Evolutionary conservation across 345 rosid genomes (phyloP).

Genomic region (Mallotus nudiflorus): DNA sequence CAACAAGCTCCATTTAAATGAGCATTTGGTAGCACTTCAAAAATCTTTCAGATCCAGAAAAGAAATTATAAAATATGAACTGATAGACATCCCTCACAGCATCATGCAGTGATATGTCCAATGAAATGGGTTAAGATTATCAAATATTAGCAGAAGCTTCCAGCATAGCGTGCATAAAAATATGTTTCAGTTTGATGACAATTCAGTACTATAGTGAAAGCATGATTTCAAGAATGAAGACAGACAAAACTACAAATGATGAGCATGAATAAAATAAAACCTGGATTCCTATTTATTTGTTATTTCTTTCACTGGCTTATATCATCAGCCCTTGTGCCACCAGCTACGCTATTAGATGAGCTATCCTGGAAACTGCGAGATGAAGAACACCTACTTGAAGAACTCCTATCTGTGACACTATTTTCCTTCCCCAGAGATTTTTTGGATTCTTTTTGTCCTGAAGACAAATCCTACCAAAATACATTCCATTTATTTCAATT

Average conservation of each 20-base stretch:
- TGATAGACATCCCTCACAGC: neutral
- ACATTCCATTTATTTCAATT: neutral
- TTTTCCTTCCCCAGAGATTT: conserved; percentile 45
- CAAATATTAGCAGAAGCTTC: neutral
- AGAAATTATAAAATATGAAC: neutral
- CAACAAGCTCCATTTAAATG: neutral
- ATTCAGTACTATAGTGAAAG: neutral
- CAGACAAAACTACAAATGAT: neutral
- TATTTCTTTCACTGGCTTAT: conserved; percentile 10
- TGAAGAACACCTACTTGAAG: conserved; percentile 72
- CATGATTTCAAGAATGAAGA: neutral
- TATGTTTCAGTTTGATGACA: neutral
- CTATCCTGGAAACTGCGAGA: conserved; percentile 68
- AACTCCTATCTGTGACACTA: conserved; percentile 46
- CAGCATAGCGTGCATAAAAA: neutral
- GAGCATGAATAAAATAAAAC: conserved; percentile 8
- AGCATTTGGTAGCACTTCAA: neutral
- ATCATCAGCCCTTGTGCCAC: conserved; percentile 45
- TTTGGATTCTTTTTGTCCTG: conserved; percentile 49
- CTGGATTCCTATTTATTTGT: neutral
- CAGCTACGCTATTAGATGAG: conserved; percentile 69
- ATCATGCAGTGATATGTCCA: conserved; percentile 12
- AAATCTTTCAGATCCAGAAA: conserved; percentile 1
- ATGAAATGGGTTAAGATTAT: neutral
- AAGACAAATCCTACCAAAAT: conserved; percentile 50